A percentile compares a stretch with the other conserved stretches of the same genome.
Conservation (phyloP, 2,329 filamentous ascomycete genomes). For the Alternaria viburni region DNA sequence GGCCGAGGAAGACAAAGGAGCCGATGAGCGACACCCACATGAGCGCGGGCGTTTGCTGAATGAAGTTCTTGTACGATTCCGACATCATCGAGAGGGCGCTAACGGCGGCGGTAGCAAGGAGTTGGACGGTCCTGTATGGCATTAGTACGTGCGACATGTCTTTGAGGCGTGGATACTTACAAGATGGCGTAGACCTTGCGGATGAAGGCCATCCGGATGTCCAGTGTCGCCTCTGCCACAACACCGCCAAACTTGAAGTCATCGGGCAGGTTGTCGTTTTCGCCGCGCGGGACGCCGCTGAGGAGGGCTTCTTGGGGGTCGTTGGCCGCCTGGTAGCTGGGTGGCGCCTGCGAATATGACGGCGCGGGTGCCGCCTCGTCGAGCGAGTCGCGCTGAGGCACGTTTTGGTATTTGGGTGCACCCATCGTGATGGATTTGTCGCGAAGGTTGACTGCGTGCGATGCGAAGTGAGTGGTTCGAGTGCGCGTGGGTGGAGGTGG, state of each 20-base stretch:
- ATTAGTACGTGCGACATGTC: conserved; percentile 17
- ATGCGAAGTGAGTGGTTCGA: neutral
- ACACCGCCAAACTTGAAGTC: conserved; percentile 98
- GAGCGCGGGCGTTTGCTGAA: conserved; percentile 81
- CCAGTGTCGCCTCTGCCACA: conserved; percentile 90
- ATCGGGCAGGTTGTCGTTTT: conserved; percentile 91
- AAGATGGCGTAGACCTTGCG: conserved; percentile 98
- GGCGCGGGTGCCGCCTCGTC: conserved; percentile 59
- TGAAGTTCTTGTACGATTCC: conserved; percentile 79
- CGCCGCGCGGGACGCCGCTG: conserved; percentile 70
- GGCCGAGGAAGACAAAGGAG: conserved; percentile 44
- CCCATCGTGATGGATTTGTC: conserved; percentile 61
- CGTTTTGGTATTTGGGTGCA: conserved; percentile 81
- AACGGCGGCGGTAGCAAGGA: conserved; percentile 81
- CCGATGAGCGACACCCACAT: conserved; percentile 78
- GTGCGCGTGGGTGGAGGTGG: neutral
- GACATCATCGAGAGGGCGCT: conserved; percentile 88
- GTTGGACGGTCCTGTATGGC: conserved; percentile 73
- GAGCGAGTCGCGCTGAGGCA: conserved; percentile 85
- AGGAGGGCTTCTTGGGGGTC: conserved; percentile 65
- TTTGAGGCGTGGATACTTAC: conserved; percentile 49
- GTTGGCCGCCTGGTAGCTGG: conserved; percentile 74
- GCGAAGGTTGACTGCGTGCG: neutral
- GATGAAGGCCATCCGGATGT: conserved; percentile 96
- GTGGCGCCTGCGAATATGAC: conserved; percentile 76